Conservation (phyloP, 1,139 yeast genomes). For the Magnusiomyces paraingens region DNA sequence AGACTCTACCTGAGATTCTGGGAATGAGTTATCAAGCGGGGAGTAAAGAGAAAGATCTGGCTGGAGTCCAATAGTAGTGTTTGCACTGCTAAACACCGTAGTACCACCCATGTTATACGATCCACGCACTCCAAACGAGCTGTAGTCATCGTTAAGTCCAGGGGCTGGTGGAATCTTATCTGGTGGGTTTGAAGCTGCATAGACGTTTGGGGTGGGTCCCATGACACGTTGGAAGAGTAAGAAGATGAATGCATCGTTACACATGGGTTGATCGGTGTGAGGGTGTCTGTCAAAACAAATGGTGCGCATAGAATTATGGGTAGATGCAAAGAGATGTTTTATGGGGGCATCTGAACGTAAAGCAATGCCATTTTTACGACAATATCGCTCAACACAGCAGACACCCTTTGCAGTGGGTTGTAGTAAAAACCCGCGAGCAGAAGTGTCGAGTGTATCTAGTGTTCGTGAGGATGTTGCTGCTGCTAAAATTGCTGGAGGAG, state of each 20-base stretch:
- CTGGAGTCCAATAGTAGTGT: too few species aligned
- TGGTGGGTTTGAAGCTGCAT: slow-evolving; percentile 49
- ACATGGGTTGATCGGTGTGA: slow-evolving; percentile 52
- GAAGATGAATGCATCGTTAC: slow-evolving; percentile 59
- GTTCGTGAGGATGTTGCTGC: too few species aligned
- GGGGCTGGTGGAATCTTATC: slow-evolving; percentile 29
- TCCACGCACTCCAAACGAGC: too few species aligned
- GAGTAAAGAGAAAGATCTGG: too few species aligned
- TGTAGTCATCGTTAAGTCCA: not conserved
- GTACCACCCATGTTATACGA: too few species aligned
- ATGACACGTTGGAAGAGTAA: slow-evolving; percentile 57
- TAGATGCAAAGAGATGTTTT: slow-evolving; percentile 42
- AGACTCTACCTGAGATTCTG: slow-evolving; percentile 31
- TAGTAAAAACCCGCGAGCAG: slow-evolving; percentile 28
- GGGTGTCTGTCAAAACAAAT: slow-evolving; percentile 63
- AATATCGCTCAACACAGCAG: slow-evolving; percentile 57
- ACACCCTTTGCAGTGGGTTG: slow-evolving; percentile 95
- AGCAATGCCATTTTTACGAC: slow-evolving; percentile 48
- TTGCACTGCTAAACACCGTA: too few species aligned
- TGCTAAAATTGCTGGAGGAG: too few species aligned
- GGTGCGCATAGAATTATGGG: slow-evolving; percentile 65
- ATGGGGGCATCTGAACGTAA: not conserved
- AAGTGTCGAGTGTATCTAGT: slow-evolving; percentile 17
- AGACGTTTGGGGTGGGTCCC: slow-evolving; percentile 64
- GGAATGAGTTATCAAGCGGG: not conserved